phyloP scores from a whole-genome alignment of 1,284 basidiomycete species.

The Melampsora americana region DNA sequence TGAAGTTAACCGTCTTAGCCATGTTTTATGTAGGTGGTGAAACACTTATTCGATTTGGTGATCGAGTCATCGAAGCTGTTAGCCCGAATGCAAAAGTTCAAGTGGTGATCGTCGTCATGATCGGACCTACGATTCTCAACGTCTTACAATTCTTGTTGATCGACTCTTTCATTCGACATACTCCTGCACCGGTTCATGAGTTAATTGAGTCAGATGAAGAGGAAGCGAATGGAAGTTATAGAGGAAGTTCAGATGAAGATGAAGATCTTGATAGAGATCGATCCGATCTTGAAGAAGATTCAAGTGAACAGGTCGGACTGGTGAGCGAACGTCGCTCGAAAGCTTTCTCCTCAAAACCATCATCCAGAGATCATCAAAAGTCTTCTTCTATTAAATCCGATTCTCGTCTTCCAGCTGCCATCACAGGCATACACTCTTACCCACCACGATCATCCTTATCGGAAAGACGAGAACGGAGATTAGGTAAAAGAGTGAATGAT shows the following conservation, averaged over 20 bases:
- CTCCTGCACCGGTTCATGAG: conserved; percentile 15
- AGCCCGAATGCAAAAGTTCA: conserved; percentile 33
- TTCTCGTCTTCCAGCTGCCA: not conserved
- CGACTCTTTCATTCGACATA: conserved; percentile 40
- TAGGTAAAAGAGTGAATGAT: not conserved
- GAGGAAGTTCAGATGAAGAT: not conserved
- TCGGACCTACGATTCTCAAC: conserved; percentile 38
- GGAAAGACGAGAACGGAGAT: not conserved
- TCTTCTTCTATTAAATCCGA: conserved; percentile 5
- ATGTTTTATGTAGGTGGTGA: conserved; percentile 62
- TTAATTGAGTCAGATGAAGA: conserved; percentile 24
- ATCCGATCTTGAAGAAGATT: not conserved
- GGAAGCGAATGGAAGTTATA: not conserved
- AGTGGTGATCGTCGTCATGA: conserved; percentile 38
- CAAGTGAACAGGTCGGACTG: not conserved
- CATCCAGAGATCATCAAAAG: not conserved
- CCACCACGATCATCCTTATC: conserved; percentile 12
- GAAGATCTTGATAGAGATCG: conserved; percentile 22
- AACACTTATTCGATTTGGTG: conserved; percentile 19
- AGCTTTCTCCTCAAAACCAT: not conserved
- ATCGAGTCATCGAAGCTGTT: conserved; percentile 33
- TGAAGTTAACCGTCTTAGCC: conserved; percentile 81
- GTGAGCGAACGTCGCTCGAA: not conserved
- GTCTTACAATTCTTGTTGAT: conserved; percentile 40
- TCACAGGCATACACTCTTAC: conserved; percentile 26